A percentile compares a stretch with the other conserved stretches of the same genome.
These are phyloP conservation scores for Eutrema yunnanense DNA, from an alignment of 345 rosid species.

Conservation along the genomic window DNA sequence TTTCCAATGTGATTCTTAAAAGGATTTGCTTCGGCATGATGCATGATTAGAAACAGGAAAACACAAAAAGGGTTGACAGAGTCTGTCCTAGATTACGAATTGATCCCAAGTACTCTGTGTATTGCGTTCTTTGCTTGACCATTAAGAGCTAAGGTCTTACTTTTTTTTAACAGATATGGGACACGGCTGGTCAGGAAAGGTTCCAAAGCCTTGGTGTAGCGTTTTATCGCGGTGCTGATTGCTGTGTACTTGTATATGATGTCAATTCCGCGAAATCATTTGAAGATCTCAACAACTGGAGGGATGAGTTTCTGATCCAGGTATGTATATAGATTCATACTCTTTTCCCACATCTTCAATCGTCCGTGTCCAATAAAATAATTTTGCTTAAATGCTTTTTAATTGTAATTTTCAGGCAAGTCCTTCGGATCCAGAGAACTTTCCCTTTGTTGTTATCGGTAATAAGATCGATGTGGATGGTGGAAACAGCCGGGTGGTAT, in stretches of 20 bases:
- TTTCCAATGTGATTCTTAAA: background rate
- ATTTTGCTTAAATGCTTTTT: background rate
- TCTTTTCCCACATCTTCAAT: background rate
- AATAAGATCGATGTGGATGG: slow-evolving; percentile 83
- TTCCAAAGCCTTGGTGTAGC: slow-evolving; percentile 94
- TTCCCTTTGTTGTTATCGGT: slow-evolving; percentile 84
- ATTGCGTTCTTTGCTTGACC: background rate
- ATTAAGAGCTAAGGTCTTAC: background rate
- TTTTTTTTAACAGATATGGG: slow-evolving; percentile 61
- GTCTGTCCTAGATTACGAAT: background rate
- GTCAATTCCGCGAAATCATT: slow-evolving; percentile 80
- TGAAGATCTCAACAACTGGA: slow-evolving; percentile 87
- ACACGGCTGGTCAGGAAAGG: slow-evolving; percentile 92
- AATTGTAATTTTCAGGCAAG: slow-evolving; percentile 50
- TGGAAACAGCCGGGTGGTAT: slow-evolving; percentile 87
- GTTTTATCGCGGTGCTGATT: slow-evolving; percentile 89
- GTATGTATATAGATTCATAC: slow-evolving; percentile 23
- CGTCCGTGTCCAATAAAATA: background rate
- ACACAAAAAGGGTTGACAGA: background rate
- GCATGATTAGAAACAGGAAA: background rate
- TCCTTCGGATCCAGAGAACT: slow-evolving; percentile 85
- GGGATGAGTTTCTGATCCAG: slow-evolving; percentile 90
- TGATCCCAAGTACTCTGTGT: background rate
- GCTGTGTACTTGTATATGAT: slow-evolving; percentile 91
- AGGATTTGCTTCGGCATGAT: background rate